A percentile compares a stretch with the other conserved stretches of the same genome.
Evolutionary conservation across 306 rosid genomes (phyloP).

Genomic region (Coriaria nepalensis): DNA sequence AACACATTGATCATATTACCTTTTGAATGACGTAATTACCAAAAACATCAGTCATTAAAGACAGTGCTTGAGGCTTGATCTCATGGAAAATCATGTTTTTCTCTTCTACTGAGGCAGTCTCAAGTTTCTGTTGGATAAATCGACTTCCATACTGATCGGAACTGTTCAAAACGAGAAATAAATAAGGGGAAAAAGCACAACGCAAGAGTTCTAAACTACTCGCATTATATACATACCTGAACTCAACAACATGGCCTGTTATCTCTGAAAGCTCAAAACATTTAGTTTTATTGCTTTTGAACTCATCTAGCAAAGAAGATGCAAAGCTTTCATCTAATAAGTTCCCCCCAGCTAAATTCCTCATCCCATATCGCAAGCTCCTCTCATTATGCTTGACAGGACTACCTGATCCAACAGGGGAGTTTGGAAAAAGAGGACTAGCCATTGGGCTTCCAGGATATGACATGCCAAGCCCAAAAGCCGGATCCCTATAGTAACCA

Average conservation of each 20-base stretch:
- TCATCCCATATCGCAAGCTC: conserved; percentile 68
- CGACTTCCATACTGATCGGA: conserved; percentile 95
- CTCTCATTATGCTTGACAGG: conserved; percentile 61
- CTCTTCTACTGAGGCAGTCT: conserved; percentile 74
- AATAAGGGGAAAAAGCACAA: conserved; percentile 1
- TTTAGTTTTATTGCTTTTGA: conserved; percentile 71
- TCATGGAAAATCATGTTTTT: conserved; percentile 88
- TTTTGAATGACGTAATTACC: conserved; percentile 96
- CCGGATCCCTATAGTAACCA: conserved; percentile 64
- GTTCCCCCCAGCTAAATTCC: conserved; percentile 58
- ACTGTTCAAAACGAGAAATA: conserved; percentile 27
- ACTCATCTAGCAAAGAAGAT: conserved; percentile 78
- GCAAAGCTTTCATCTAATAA: conserved; percentile 58
- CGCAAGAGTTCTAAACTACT: not conserved
- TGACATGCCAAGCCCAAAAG: conserved; percentile 62
- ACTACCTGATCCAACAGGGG: conserved; percentile 82
- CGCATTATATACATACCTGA: conserved; percentile 36
- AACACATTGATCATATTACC: conserved; percentile 26
- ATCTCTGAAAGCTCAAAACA: conserved; percentile 85
- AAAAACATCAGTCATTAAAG: conserved; percentile 89
- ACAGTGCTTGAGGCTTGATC: conserved; percentile 88
- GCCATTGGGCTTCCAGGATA: conserved; percentile 75
- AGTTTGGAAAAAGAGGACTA: conserved; percentile 44
- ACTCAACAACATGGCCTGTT: conserved; percentile 55
- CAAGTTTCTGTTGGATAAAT: conserved; percentile 89